Percentiles rank a stretch among this genome's conserved stretches.
phyloP scores from a whole-genome alignment of 768 basidiomycete genomes.

The Podaxis sp. region DNA sequence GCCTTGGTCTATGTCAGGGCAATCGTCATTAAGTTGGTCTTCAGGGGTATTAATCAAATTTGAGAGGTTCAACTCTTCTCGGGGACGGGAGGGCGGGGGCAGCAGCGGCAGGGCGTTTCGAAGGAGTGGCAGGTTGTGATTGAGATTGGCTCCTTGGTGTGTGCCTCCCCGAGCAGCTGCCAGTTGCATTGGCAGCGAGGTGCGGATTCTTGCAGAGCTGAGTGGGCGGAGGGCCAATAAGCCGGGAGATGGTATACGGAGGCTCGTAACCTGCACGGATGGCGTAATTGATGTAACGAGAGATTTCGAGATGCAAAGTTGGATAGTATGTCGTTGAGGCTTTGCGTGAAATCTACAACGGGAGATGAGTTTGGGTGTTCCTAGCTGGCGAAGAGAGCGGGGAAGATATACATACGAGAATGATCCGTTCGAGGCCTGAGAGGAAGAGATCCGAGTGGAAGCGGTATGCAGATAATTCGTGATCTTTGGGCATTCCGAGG shows the following conservation, averaged over 20 bases:
- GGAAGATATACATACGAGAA: constrained; percentile 58
- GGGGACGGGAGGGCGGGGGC: constrained; percentile 40
- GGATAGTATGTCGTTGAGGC: constrained; percentile 95
- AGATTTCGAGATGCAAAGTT: constrained; percentile 88
- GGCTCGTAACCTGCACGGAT: constrained; percentile 67
- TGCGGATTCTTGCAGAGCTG: constrained; percentile 47
- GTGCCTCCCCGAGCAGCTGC: constrained; percentile 22
- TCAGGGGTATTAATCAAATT: constrained; percentile 25
- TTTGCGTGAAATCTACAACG: constrained; percentile 83
- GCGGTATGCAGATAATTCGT: constrained; percentile 74
- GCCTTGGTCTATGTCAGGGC: background rate
- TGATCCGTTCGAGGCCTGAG: constrained; percentile 87
- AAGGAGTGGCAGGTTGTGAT: constrained; percentile 20
- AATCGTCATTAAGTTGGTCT: background rate
- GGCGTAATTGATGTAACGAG: constrained; percentile 78
- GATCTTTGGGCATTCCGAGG: constrained; percentile 61
- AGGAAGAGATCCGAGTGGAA: constrained; percentile 88
- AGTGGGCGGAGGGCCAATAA: constrained; percentile 77
- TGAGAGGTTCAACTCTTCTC: constrained; percentile 24
- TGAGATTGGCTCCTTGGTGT: constrained; percentile 21
- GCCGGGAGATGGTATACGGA: constrained; percentile 76
- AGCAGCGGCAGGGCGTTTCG: constrained; percentile 21
- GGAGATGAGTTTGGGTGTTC: background rate
- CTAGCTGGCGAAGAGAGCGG: background rate
- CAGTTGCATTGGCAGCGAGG: background rate